phyloP scores from a whole-genome alignment of 306 rosid species.

The Cajanus cajan region DNA sequence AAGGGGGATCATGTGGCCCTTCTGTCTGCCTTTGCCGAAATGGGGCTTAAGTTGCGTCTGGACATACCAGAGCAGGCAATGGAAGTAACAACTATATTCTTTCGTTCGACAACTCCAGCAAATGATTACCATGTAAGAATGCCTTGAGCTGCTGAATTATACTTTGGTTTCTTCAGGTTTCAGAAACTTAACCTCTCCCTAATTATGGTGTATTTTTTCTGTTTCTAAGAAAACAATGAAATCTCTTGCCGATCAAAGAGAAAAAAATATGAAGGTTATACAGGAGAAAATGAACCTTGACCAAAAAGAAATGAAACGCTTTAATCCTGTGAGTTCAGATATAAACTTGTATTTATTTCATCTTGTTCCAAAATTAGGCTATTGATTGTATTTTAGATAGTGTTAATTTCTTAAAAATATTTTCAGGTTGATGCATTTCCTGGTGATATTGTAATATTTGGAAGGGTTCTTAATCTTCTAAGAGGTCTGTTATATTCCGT shows the following conservation, averaged over 20 bases:
- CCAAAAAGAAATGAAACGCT: slow-evolving; percentile 79
- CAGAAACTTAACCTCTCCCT: slow-evolving; percentile 20
- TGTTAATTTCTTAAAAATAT: not conserved
- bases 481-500: slow-evolving; percentile 63
- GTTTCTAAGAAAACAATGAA: slow-evolving; percentile 66
- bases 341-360: slow-evolving; percentile 19
- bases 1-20: slow-evolving; percentile 97
- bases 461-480: slow-evolving; percentile 93
- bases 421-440: slow-evolving; percentile 97
- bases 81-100: slow-evolving; percentile 75
- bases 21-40: slow-evolving; percentile 91
- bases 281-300: slow-evolving; percentile 88
- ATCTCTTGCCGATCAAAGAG: slow-evolving; percentile 67
- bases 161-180: slow-evolving; percentile 10
- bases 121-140: slow-evolving; percentile 63
- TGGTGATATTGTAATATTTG: slow-evolving; percentile 94
- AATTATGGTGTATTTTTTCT: slow-evolving; percentile 30
- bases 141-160: slow-evolving; percentile 23
- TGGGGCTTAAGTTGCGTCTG: slow-evolving; percentile 93
- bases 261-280: slow-evolving; percentile 73
- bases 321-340: slow-evolving; percentile 82
- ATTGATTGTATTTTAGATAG: slow-evolving; percentile 16
- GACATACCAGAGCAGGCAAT: slow-evolving; percentile 97
- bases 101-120: slow-evolving; percentile 82
- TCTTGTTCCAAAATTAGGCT: slow-evolving; percentile 26